phyloP scores from a whole-genome alignment of 257 asterid species.

The Ligustrum vulgare region DNA sequence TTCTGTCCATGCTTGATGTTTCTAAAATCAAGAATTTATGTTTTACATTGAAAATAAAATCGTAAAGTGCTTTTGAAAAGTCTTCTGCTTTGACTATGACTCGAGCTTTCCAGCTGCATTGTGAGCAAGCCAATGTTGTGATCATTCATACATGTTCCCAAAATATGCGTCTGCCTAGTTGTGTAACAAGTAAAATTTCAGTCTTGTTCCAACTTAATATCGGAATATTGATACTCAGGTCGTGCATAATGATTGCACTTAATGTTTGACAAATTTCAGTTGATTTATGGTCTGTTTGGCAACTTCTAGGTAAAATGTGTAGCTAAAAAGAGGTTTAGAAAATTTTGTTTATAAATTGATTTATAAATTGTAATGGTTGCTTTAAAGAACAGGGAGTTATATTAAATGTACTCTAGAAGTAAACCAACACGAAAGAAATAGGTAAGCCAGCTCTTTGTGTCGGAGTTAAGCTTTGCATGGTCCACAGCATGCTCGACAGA shows the following conservation, averaged over 20 bases:
- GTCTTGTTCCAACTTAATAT: background rate
- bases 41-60: conserved; percentile 11
- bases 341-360: too few relatives aligned
- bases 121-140: conserved; percentile 14
- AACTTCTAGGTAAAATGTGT: too few relatives aligned
- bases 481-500: background rate
- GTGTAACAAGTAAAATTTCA: background rate
- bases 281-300: too few relatives aligned
- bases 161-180: background rate
- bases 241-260: background rate
- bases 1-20: background rate
- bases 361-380: too few relatives aligned
- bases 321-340: too few relatives aligned
- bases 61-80: background rate
- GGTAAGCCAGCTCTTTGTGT: too few relatives aligned
- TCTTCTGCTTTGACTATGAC: background rate
- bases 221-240: background rate
- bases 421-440: too few relatives aligned
- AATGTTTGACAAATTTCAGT: background rate
- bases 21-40: background rate
- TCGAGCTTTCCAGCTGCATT: conserved; percentile 16
- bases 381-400: background rate
- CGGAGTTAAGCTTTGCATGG: background rate
- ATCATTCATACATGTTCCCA: conserved; percentile 5
- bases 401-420: background rate